Conservation (phyloP, 345 rosid genomes). For the Euphorbia lathyris region DNA sequence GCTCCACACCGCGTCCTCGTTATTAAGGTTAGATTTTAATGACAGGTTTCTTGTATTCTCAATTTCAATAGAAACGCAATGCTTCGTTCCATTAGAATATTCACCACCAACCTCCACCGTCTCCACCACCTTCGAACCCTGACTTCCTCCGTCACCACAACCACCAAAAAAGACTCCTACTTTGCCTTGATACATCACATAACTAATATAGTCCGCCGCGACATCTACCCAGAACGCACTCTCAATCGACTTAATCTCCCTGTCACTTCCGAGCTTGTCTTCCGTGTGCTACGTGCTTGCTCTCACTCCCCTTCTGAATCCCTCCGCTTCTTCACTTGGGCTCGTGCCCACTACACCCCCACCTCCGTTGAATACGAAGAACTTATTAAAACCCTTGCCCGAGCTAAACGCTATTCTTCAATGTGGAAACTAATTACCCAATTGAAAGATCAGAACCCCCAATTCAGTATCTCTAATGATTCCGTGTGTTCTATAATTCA, state of each 20-base stretch:
- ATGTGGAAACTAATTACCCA: constrained; percentile 81
- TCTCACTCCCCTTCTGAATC: constrained; percentile 60
- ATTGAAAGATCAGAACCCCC: constrained; percentile 38
- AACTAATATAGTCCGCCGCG: constrained; percentile 72
- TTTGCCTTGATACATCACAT: constrained; percentile 75
- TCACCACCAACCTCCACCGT: background rate
- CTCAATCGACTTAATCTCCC: constrained; percentile 45
- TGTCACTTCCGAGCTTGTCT: constrained; percentile 69
- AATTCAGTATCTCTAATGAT: constrained; percentile 49
- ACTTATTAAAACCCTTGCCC: constrained; percentile 59
- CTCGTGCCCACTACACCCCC: constrained; percentile 55
- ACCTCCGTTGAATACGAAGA: constrained; percentile 70
- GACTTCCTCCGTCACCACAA: background rate
- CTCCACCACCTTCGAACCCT: constrained; percentile 10
- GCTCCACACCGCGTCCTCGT: no score
- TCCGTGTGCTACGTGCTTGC: constrained; percentile 77
- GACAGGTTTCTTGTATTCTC: no score
- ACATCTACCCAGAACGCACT: constrained; percentile 75
- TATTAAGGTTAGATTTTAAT: no score
- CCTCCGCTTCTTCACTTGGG: constrained; percentile 92
- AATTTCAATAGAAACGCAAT: background rate
- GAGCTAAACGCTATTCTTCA: constrained; percentile 56
- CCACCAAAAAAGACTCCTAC: constrained; percentile 54
- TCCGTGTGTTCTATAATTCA: constrained; percentile 70
- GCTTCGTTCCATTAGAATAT: background rate